Evolutionary conservation across 768 basidiomycete species (phyloP), one percentile per base, ranked within the genome.

Genomic region (Clitopilus passeckerianus): DNA sequence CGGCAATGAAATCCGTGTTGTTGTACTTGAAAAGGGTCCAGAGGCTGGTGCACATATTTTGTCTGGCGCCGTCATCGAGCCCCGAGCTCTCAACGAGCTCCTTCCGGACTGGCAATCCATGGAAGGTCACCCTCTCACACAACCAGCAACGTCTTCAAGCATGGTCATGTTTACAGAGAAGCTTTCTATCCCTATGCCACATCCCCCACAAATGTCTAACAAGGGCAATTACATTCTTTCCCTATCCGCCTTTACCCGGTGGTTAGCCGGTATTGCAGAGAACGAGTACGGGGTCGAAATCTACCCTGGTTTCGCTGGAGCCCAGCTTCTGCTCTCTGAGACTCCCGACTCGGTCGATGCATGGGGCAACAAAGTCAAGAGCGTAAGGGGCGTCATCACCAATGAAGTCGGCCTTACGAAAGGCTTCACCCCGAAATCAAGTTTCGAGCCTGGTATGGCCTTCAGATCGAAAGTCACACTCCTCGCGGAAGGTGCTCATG

Each of bases 191-290:
- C 93, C 93, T 12, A 85, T 98, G 53, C 97, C 94, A 0, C 95
- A 98, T 69, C 96, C 97, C 3, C 95, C 96, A 0, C 95, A 98
- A 72, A 99, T 99, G 97, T 77, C 80, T 67, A 97, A 97, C 79
- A 83, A 89, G 27, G 83, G 95, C 53, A 99, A 98, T 75, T 98
- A 93, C 71, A 87, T 98, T 68, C 76, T 91, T 41, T 96, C 94
- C 1, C 85, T 98, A 30, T 95, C 93, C 0, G 86, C 84, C 34
- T 87, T 98, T 62, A 90, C 93, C 0, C 83, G 91, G 3, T 98
- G 96, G 95, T 82, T 99, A 1, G 91, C 86, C 2, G 74, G 79
- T 57, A 82, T 97, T 30, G 96, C 96, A 0, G 95, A 98, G 63
- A 72, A 77, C 46, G 78, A 80, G 56, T 79, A 79, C 53, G 96